Evolutionary conservation across 371 early-diverging fungal species (phyloP), one percentile per base, ranked within the genome.

Genomic region (Mortierella sp.): DNA sequence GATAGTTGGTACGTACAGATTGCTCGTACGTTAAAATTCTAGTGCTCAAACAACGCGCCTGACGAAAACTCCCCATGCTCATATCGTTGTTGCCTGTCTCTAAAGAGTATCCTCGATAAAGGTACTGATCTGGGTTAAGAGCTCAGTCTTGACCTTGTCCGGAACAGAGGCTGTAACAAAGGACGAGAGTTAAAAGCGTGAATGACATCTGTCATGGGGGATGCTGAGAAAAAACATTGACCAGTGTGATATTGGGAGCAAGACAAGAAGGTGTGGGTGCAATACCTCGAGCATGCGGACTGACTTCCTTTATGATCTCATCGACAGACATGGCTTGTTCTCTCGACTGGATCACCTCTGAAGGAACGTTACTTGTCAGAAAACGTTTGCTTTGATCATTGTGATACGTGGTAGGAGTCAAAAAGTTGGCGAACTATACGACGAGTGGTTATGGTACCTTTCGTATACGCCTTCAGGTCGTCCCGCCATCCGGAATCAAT

Each of bases 401-500:
- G 42, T 8, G 12, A 8, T 5, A 38, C 23, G 18, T 28, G 41
- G n/a, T n/a, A n/a, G 9, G 41, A 13, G 41, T 6, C 0, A 4
- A 30, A 13, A 43, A 43, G 45, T 5, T 9, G 18, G 10, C n/a
- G 41, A 49, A 10, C 12, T 26, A 42, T 14, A 42, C 19, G 19
- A 14, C 16, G 24, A 5, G 13, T 8, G 27, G 19, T 27, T 28
- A 9, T 3, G 18, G 21, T 68, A 69, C 76, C 76, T 62, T 62
- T 76, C 2, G 70, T 76, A 26, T 76, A 54, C 16, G 41, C 47
- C 24, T 70, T 69, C 54, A 76, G 21, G 12, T 76, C 76, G n/a
- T 76, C 76, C 47, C 76, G 70, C 76, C 76, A 76, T 47, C 76
- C 76, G 2, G 76, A 76, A 13, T 76, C 76, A 18, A 69, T 61